These are phyloP conservation scores for Bonia amplexicaulis DNA, from an alignment of 176 grass and related monocot genomes.

Conservation along the genomic window DNA sequence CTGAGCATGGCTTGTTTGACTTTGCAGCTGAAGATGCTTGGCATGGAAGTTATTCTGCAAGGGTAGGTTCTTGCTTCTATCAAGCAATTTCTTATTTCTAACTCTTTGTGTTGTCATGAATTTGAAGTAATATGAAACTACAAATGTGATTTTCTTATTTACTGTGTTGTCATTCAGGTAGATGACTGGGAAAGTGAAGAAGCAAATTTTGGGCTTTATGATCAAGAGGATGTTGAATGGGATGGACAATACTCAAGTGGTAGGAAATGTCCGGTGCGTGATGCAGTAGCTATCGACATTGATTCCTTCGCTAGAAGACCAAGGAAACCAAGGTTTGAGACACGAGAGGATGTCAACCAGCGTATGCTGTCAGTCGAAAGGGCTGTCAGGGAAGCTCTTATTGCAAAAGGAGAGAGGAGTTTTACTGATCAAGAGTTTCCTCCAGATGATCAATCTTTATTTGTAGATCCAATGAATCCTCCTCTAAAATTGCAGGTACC, in stretches of 20 bases:
- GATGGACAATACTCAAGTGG: conserved; percentile 97
- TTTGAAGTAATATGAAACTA: conserved; percentile 25
- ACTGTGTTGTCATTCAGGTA: conserved; percentile 41
- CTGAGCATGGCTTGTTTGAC: conserved; percentile 76
- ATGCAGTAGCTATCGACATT: conserved; percentile 80
- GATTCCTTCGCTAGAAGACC: conserved; percentile 75
- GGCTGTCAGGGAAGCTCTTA: conserved; percentile 89
- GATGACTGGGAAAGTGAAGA: conserved; percentile 98
- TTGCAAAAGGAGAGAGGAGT: conserved; percentile 70
- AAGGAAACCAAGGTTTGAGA: conserved; percentile 88
- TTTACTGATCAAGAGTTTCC: conserved; percentile 98
- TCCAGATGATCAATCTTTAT: conserved; percentile 81
- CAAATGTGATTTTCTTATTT: conserved; percentile 12
- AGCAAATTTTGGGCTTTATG: conserved; percentile 77
- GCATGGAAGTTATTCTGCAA: conserved; percentile 86
- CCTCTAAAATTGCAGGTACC: conserved; percentile 84
- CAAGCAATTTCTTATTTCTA: not conserved
- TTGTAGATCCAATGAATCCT: conserved; percentile 68
- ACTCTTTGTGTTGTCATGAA: conserved; percentile 15
- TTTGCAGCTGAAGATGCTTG: conserved; percentile 67
- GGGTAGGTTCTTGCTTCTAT: conserved; percentile 40
- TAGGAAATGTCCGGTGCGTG: conserved; percentile 67
- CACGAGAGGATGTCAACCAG: conserved; percentile 86
- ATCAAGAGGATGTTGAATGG: conserved; percentile 98
- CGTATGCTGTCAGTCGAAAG: conserved; percentile 95